Percentiles rank a stretch among this genome's conserved stretches.
These are phyloP conservation scores for Glycine tomentella DNA, from an alignment of 306 rosid species.

Conservation along the genomic window DNA sequence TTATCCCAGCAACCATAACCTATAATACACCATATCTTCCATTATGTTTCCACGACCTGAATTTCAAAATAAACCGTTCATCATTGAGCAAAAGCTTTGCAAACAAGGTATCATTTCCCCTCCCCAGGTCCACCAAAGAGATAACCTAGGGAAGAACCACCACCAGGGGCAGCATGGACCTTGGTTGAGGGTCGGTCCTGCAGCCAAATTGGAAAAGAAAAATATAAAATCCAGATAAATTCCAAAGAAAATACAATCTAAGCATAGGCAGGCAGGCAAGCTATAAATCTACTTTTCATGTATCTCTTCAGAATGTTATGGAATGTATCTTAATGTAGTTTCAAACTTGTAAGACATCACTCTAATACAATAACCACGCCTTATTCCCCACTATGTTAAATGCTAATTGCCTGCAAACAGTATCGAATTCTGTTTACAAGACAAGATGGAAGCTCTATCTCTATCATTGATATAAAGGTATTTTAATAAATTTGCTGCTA, in stretches of 20 bases:
- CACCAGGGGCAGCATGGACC: slow-evolving; percentile 98
- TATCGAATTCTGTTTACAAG: slow-evolving; percentile 15
- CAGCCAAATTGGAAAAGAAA: slow-evolving; percentile 35
- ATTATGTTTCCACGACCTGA: slow-evolving; percentile 47
- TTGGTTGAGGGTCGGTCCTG: slow-evolving; percentile 99
- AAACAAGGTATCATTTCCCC: slow-evolving; percentile 63
- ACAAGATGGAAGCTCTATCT: neutral
- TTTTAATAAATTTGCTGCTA: neutral
- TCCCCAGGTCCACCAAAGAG: slow-evolving; percentile 80
- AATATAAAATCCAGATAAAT: slow-evolving; percentile 33
- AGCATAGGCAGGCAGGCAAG: neutral
- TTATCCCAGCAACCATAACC: slow-evolving; percentile 68
- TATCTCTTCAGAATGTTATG: slow-evolving; percentile 11
- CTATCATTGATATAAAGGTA: neutral
- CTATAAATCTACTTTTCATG: slow-evolving; percentile 28
- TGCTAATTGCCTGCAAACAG: slow-evolving; percentile 22
- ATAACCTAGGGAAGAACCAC: slow-evolving; percentile 94
- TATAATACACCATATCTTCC: slow-evolving; percentile 70
- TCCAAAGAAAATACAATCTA: slow-evolving; percentile 3
- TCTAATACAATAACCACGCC: neutral
- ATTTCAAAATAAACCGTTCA: slow-evolving; percentile 51
- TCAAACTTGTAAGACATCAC: neutral
- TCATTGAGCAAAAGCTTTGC: slow-evolving; percentile 54
- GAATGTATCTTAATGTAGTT: neutral
- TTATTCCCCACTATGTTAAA: neutral